phyloP scores from a whole-genome alignment of 306 rosid genomes.

The Inga laurina region DNA sequence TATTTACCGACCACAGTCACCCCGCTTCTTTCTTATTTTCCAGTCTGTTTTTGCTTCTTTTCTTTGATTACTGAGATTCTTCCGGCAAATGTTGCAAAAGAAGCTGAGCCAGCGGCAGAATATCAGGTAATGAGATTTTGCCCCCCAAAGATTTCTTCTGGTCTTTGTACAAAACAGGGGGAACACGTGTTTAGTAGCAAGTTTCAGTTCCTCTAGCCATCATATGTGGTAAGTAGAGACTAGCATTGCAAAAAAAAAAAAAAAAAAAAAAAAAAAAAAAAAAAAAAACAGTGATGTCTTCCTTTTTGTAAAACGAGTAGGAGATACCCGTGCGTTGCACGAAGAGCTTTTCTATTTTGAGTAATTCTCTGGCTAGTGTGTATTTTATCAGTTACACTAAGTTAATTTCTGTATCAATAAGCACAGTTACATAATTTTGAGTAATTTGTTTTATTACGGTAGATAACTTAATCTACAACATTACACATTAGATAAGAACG shows the following conservation, averaged over 20 bases:
- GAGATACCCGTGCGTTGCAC: no score
- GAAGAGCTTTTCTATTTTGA: no score
- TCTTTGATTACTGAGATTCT: slow-evolving; percentile 17
- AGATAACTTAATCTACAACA: no score
- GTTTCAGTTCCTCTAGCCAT: neutral
- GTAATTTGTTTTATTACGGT: no score
- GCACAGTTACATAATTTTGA: no score
- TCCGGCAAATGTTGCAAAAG: neutral
- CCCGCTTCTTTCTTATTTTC: neutral
- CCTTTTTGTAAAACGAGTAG: neutral
- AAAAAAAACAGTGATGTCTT: neutral
- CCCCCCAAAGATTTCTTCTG: neutral
- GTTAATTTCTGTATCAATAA: no score
- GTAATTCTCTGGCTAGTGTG: no score
- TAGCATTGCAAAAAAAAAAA: slow-evolving; percentile 30
- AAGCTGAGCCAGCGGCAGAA: slow-evolving; percentile 3
- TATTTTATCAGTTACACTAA: no score
- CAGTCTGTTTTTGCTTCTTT: slow-evolving; percentile 10
- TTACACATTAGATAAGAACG: no score
- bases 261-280: neutral
- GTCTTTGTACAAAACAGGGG: neutral
- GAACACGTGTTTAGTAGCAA: neutral
- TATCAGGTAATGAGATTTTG: neutral
- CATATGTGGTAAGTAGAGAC: neutral
- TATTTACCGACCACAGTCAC: neutral